These are phyloP conservation scores for Fraxinus nigra DNA, from an alignment of 305 asterid genomes.

Conservation along the genomic window DNA sequence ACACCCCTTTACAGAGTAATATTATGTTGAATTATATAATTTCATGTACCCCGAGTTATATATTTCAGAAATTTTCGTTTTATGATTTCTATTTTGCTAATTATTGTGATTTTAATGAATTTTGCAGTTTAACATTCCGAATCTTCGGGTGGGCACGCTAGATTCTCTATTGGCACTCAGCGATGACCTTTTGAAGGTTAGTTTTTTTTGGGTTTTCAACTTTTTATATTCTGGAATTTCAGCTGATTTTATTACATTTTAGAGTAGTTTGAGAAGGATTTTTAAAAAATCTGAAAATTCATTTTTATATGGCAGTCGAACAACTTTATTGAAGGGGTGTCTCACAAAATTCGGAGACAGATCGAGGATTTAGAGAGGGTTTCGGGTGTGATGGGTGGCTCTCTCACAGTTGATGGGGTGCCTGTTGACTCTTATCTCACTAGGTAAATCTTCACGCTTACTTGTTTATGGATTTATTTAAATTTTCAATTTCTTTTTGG, in stretches of 20 bases:
- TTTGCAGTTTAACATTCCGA: constrained; percentile 86
- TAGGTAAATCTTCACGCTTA: constrained; percentile 39
- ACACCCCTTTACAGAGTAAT: constrained; percentile 82
- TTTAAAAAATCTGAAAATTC: not conserved
- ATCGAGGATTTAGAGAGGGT: constrained; percentile 94
- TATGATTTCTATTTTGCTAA: not conserved
- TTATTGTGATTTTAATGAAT: constrained; percentile 5
- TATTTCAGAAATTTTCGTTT: constrained; percentile 27
- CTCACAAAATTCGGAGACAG: constrained; percentile 86
- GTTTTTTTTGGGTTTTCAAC: constrained; percentile 12
- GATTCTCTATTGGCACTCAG: constrained; percentile 82
- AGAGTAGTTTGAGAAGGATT: not conserved
- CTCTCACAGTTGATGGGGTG: constrained; percentile 96
- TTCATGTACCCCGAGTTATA: not conserved
- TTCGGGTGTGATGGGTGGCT: constrained; percentile 73
- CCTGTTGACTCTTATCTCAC: constrained; percentile 98
- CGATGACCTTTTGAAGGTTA: constrained; percentile 80
- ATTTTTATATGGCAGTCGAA: constrained; percentile 54
- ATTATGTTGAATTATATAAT: not conserved
- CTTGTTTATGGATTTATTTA: not conserved
- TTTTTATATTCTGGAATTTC: not conserved
- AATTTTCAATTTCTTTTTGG: not conserved
- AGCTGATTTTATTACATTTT: constrained; percentile 14
- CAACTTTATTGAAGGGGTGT: constrained; percentile 89
- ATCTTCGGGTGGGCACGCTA: constrained; percentile 95